Evolutionary conservation across 2,329 filamentous ascomycete genomes (phyloP), one percentile per base, ranked within the genome.

Genomic region (Hymenotorrendiella dingleyae): DNA sequence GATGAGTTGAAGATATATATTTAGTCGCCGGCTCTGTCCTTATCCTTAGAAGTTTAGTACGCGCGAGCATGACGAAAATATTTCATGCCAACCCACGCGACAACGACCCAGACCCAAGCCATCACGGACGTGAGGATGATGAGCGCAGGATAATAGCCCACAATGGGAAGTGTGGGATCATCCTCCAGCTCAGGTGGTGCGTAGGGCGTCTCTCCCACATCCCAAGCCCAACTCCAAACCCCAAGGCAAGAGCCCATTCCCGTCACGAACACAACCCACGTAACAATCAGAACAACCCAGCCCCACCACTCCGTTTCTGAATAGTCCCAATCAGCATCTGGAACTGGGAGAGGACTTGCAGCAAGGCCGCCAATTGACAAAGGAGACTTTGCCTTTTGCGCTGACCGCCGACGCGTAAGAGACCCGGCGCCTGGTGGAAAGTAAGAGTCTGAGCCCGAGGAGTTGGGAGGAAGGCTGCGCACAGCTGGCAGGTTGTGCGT

Each of bases 21-120:
- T n/a, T n/a, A n/a, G n/a, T n/a, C n/a, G n/a, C n/a, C n/a, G n/a
- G n/a, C n/a, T n/a, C n/a, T n/a, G n/a, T n/a, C n/a, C n/a, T n/a
- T n/a, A n/a, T n/a, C n/a, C n/a, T n/a, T n/a, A n/a, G n/a, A n/a
- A n/a, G n/a, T n/a, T n/a, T n/a, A n/a, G n/a, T n/a, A n/a, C n/a
- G n/a, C n/a, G n/a, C n/a, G n/a, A n/a, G 93, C 91, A 71, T 98
- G 93, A 55, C 90, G 81, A 62, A 98, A 98, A 65, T 97, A 97
- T 64, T 98, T 98, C 91, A 98, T 97, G 19, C 93, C 93, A 36
- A 97, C 84, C 93, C 93, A 98, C 9, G 94, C 93, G 45, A 94
- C 82, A 10, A 95, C 80, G 14, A 97, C 93, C 93, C 93, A 98
- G 5, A 97, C 88, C 93, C 93, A 98, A 14, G 90, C 89, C 86